Evolutionary conservation across 2,329 filamentous ascomycete species (phyloP).

Genomic region (Fusarium aywerte): DNA sequence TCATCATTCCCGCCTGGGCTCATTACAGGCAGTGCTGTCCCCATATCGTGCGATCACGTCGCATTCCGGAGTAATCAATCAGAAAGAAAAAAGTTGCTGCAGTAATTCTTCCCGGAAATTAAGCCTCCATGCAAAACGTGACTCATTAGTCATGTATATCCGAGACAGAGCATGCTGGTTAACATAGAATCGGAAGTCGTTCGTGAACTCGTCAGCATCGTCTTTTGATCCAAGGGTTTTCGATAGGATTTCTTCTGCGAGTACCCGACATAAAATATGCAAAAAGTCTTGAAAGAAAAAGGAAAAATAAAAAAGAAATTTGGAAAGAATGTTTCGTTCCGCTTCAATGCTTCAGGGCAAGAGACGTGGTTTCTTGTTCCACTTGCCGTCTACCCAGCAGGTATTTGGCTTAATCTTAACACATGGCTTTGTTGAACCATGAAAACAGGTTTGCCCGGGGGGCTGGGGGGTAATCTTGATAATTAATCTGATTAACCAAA

Average conservation of each 20-base stretch:
- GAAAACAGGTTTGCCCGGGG: background rate
- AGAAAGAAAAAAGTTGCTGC: constrained; percentile 42
- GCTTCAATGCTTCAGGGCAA: constrained; percentile 4
- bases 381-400: constrained; percentile 2
- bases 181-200: constrained; percentile 51
- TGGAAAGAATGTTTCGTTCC: constrained; percentile 36
- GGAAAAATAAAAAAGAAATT: background rate
- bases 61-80: constrained; percentile 45
- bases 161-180: constrained; percentile 50
- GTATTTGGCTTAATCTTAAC: constrained; percentile 10
- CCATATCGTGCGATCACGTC: constrained; percentile 48
- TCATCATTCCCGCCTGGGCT: constrained; percentile 51
- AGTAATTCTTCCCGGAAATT: constrained; percentile 43
- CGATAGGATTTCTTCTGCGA: constrained; percentile 46
- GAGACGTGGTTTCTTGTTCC: constrained; percentile 9
- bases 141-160: constrained; percentile 59
- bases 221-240: constrained; percentile 45
- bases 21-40: constrained; percentile 53
- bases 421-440: background rate
- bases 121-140: constrained; percentile 57
- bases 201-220: constrained; percentile 53
- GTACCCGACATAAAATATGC: constrained; percentile 46
- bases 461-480: background rate
- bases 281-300: constrained; percentile 33
- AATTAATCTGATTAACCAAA: background rate